phyloP scores from a whole-genome alignment of 202 grass and related monocot genomes.

The Cymbopogon flexuosus region DNA sequence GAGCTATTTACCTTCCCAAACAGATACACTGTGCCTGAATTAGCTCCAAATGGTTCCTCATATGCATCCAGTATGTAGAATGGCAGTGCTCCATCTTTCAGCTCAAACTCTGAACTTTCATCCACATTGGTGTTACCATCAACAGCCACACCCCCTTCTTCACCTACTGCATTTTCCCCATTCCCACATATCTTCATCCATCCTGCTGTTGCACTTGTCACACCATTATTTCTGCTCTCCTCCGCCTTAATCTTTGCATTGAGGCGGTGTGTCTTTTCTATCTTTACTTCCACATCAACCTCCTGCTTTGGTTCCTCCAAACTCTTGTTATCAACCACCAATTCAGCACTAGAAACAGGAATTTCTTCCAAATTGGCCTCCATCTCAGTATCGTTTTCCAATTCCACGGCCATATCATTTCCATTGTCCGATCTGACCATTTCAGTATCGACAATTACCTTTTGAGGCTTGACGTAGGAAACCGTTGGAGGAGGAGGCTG shows the following conservation, averaged over 20 bases:
- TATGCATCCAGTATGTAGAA: slow-evolving; percentile 97
- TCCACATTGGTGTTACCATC: slow-evolving; percentile 34
- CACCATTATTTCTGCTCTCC: slow-evolving; percentile 29
- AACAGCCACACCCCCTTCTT: slow-evolving; percentile 32
- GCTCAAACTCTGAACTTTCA: slow-evolving; percentile 69
- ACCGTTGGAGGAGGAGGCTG: slow-evolving; percentile 5
- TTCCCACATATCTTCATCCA: slow-evolving; percentile 63
- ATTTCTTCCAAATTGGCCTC: slow-evolving; percentile 26
- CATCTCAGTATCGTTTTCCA: slow-evolving; percentile 25
- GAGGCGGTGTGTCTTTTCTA: slow-evolving; percentile 44
- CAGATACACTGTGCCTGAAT: slow-evolving; percentile 82
- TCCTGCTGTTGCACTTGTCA: slow-evolving; percentile 53
- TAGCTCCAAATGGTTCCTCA: slow-evolving; percentile 73
- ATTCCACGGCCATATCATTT: slow-evolving; percentile 39
- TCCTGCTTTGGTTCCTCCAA: slow-evolving; percentile 36
- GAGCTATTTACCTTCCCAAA: slow-evolving; percentile 79
- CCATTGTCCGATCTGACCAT: slow-evolving; percentile 26
- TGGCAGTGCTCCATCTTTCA: slow-evolving; percentile 66
- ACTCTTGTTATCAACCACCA: slow-evolving; percentile 19
- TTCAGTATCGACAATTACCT: slow-evolving; percentile 7
- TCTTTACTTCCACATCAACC: slow-evolving; percentile 42
- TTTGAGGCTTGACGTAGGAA: slow-evolving; percentile 31
- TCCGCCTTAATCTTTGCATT: slow-evolving; percentile 63
- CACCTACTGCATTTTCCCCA: slow-evolving; percentile 33
- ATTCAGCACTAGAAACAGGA: slow-evolving; percentile 26